Evolutionary conservation across 176 grass and related monocot species (phyloP).

Genomic region (Alopecurus myosuroides): DNA sequence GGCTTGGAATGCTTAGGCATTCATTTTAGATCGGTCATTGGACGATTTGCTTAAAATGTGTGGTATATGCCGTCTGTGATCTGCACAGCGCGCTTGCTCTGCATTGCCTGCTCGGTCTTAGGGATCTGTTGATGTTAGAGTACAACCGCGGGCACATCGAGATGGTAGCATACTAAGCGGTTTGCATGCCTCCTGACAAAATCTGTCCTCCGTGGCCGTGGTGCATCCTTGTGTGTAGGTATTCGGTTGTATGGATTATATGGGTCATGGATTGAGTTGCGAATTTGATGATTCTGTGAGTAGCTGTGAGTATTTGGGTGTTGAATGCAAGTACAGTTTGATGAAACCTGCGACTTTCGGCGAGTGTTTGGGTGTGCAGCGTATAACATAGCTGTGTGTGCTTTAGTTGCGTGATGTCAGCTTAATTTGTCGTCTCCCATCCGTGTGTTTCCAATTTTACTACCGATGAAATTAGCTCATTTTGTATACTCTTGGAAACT

Average conservation of each 20-base stretch:
- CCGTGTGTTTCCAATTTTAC: background rate
- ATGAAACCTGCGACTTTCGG: background rate
- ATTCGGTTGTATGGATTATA: background rate
- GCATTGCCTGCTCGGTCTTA: too few species aligned
- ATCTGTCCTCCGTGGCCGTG: background rate
- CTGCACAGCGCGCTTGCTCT: too few species aligned
- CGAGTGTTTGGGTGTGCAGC: background rate
- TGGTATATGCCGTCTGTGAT: too few species aligned
- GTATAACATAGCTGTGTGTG: background rate
- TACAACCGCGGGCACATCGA: too few species aligned
- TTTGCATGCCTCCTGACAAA: background rate
- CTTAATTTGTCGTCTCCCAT: background rate
- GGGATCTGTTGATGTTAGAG: too few species aligned
- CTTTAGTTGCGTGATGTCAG: background rate
- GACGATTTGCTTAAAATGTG: background rate
- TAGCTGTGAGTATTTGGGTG: background rate
- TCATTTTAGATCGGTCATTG: background rate
- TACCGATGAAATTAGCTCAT: background rate
- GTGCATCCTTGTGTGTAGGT: background rate
- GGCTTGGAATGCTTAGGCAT: background rate
- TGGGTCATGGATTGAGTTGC: background rate
- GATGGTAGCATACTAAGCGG: too few species aligned
- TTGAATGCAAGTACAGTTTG: background rate
- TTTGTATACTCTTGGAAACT: background rate
- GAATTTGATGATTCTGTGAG: background rate